Evolutionary conservation across 179 eudicot species (phyloP), one percentile per base, ranked within the genome.

Genomic region (Drosera spatulata): DNA sequence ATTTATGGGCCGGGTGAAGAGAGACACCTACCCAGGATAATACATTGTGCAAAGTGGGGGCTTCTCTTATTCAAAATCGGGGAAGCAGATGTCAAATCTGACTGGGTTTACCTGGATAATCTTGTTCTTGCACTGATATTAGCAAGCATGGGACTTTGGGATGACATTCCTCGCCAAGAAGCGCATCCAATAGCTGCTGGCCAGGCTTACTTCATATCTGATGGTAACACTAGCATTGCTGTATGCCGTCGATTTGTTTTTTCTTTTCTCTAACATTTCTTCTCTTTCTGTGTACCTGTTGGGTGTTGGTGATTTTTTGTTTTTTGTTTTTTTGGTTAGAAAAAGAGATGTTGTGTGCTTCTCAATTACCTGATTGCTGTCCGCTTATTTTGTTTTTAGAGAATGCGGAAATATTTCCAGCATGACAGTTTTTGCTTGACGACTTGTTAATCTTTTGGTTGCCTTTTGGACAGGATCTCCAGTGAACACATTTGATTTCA

Each of bases 1-100:
- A 91, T 91, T 15, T 91, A 91, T 69, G 98, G 98, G 70, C 98
- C 98, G 53, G 96, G 89, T 62, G 98, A 91, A 80, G 89, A 88
- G 68, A 82, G 95, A 66, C 96, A 91, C 71, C 60, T 91, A 14
- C 96, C 96, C 9, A 80, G 98, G 71, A 79, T 84, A n/a, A 49
- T 91, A 39, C 71, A 68, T 59, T 67, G 75, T 47, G 83, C 96
- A 7, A 77, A 88, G 68, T 69, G 83, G 69, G 98, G 96, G 53
- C 78, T 91, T 49, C 45, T 85, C 39, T 72, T 83, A 43, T 91
- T 91, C 69, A 91, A 69, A 69, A 76, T 91, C 71, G 96, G 98
- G 15, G 80, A 74, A 46, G 60, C 72, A 14, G 72, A 66, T 22
- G 84, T 81, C 52, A 84, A 83, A 75, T 56, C 74, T 43, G 98